Evolutionary conservation across 768 basidiomycete genomes (phyloP), one percentile per base, ranked within the genome.

Genomic region (Phaeotremella skinneri): DNA sequence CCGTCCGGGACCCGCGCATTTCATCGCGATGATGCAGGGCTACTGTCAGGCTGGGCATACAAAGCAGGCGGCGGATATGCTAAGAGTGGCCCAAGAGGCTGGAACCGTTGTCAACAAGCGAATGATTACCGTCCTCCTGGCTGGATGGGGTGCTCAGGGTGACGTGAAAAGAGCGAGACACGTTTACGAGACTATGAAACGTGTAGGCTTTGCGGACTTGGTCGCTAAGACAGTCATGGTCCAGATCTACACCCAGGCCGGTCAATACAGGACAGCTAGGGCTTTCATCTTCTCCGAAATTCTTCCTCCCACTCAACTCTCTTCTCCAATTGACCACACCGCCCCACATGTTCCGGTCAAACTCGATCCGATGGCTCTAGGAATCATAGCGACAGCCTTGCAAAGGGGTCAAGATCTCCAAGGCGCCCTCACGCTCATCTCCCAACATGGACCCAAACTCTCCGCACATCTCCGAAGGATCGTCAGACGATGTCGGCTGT

Each of bases 31-130:
- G 9, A 58, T 72, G 52, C 47, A 58, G 29, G 70, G 67, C 7
- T 72, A 72, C 51, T 56, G 65, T 11, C 52, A 58, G 20, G 58
- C 63, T 14, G 67, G 70, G 1, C 52, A 61, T 17, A 62, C 68
- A 54, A 29, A 49, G 17, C 49, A 69, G 32, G 67, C 70, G 29
- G 52, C 56, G 37, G 59, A 61, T 45, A 30, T 60, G 16, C 48
- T 48, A 34, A 52, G 52, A 14, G 6, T 29, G 14, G 45, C 56
- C 50, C 31, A 52, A 49, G 39, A 37, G 31, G 61, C 59, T 20
- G 27, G 54, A 25, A 61, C 62, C 23, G 25, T 53, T 23, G 32
- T 59, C 6, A 56, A 54, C 9, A 34, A 42, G 32, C 34, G 47
- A 17, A 68, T 68, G 66, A 41, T 56, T 9, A 51, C 52, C 5